Evolutionary conservation across 225 moss, liverwort and hornwort genomes (phyloP), one percentile per base, ranked within the genome.

Genomic region (Rhytidiadelphus loreus): DNA sequence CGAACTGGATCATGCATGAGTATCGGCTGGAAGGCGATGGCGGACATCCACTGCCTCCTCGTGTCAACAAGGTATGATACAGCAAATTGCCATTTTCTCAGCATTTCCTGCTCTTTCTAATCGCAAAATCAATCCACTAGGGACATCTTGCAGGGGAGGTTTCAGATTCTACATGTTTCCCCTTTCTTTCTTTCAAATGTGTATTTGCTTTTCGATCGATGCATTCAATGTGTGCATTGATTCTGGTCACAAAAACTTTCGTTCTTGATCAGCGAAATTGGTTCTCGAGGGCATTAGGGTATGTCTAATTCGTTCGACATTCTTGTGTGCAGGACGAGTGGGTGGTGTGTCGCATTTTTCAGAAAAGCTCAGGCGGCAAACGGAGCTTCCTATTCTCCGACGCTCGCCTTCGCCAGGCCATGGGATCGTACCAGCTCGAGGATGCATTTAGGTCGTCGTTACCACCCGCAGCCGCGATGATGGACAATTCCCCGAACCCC

Each of bases 1-100:
- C 94, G 25, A 94, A 92, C 90, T 94, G 94, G 94, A 94, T 94
- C 91, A 94, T 94, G 94, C 94, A 94, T 20, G 94, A 94, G 89
- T 94, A 94, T 78, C 92, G 94, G 2, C 86, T 94, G 59, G 94
- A 94, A 68, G 92, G 92, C 80, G 94, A 94, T 52, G 48, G 89
- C 72, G 86, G 81, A 22, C 91, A 87, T 62, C 63, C 83, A 57
- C 92, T 90, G 25, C 82, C 92, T 41, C 41, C 91, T 80, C 94
- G 94, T 29, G 82, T 87, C 76, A 91, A 92, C 80, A 94, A 94
- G 94, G 94, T 89, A 88, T 55, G 60, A 41, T 53, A 24, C 78
- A 24, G 43, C 58, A 55, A 56, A 55, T 43, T 65, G 37, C 46
- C 44, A 29, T 33, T 24, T 53, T 25, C 64, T 62, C 35, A 48